Evolutionary conservation across 2,329 filamentous ascomycete species (phyloP).

Genomic region (Cercospora zeae-maydis): DNA sequence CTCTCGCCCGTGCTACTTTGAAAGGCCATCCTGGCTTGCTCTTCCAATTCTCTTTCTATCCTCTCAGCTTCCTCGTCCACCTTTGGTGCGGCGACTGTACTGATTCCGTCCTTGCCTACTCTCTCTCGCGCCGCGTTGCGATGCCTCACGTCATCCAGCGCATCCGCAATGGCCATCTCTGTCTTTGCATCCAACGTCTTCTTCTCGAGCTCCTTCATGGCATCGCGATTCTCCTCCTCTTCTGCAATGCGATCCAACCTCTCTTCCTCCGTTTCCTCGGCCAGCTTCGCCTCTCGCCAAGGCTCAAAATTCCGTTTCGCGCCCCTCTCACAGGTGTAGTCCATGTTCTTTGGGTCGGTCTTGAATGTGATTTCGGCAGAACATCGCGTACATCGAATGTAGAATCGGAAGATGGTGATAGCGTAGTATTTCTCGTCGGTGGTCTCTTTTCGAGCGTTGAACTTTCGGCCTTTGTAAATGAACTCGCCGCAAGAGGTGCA

Average conservation of each 20-base stretch:
- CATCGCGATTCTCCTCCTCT: conserved; percentile 77
- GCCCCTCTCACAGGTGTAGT: conserved; percentile 76
- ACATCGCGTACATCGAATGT: conserved; percentile 77
- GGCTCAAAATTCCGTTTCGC: conserved; percentile 92
- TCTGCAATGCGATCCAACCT: conserved; percentile 76
- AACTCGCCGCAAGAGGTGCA: conserved; percentile 70
- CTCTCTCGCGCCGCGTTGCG: conserved; percentile 84
- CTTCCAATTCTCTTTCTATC: conserved; percentile 77
- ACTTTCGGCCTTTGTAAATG: conserved; percentile 90
- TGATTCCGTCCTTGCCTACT: conserved; percentile 57
- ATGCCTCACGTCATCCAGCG: conserved; percentile 88
- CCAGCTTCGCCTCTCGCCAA: conserved; percentile 68
- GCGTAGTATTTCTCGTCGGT: conserved; percentile 85
- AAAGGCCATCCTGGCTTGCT: conserved; percentile 76
- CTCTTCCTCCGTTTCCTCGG: conserved; percentile 81
- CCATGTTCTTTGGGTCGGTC: conserved; percentile 92
- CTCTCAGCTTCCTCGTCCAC: conserved; percentile 58
- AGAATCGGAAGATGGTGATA: conserved; percentile 86
- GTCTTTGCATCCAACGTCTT: conserved; percentile 90
- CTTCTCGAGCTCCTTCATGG: conserved; percentile 91
- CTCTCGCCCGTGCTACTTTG: conserved; percentile 56
- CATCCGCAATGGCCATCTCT: conserved; percentile 96
- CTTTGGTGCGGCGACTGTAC: conserved; percentile 57
- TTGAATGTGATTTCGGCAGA: conserved; percentile 84
- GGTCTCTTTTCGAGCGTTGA: conserved; percentile 92